These are phyloP conservation scores for Cytospora piceae DNA, from an alignment of 2,329 filamentous ascomycete genomes.

Conservation along the genomic window DNA sequence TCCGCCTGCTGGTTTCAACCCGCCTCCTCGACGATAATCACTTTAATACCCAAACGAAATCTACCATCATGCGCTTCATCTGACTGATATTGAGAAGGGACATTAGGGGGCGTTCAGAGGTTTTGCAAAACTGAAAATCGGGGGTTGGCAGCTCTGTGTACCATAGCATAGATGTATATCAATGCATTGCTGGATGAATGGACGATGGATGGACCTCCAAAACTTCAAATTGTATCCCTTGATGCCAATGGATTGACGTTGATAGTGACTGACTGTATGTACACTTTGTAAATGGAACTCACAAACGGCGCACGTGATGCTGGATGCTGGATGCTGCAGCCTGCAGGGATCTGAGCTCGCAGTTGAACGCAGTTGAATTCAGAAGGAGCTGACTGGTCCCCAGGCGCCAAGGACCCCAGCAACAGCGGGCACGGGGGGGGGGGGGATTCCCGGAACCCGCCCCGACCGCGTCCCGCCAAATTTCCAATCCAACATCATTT, in stretches of 20 bases:
- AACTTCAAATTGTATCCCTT: background rate
- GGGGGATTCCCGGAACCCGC: conserved; percentile 23
- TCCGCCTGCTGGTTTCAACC: conserved; percentile 73
- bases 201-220: background rate
- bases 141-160: conserved; percentile 23
- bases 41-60: conserved; percentile 22
- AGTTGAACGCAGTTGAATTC: conserved; percentile 2
- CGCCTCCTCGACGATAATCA: conserved; percentile 63
- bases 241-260: background rate
- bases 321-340: background rate
- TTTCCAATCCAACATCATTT: conserved; percentile 33
- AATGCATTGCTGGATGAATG: conserved; percentile 24
- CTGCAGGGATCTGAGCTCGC: conserved; percentile 5
- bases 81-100: conserved; percentile 26
- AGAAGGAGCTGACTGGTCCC: conserved; percentile 20
- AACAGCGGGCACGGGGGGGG: background rate
- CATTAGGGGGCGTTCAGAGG: conserved; percentile 23
- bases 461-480: conserved; percentile 21
- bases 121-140: conserved; percentile 25
- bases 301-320: conserved; percentile 1
- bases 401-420: conserved; percentile 14
- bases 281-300: background rate
- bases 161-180: conserved; percentile 28
- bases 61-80: conserved; percentile 8
- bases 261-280: background rate